phyloP scores from a whole-genome alignment of 345 rosid genomes.

The Zanthoxylum bungeanum region DNA sequence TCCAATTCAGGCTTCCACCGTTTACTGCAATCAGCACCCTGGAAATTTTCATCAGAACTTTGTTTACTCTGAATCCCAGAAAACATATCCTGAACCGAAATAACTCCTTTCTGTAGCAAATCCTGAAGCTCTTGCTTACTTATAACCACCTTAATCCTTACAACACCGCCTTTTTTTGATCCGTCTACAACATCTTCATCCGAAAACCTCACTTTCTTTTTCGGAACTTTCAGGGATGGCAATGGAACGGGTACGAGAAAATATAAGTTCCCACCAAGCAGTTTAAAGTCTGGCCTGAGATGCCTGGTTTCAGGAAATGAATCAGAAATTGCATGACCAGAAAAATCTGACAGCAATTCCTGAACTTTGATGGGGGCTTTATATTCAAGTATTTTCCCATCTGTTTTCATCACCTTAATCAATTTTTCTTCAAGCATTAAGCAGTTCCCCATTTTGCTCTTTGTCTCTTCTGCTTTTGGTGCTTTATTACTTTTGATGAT shows the following conservation, averaged over 20 bases:
- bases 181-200: slow-evolving; percentile 38
- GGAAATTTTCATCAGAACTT: slow-evolving; percentile 6
- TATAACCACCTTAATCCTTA: slow-evolving; percentile 78
- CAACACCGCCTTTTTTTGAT: slow-evolving; percentile 20
- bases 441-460: slow-evolving; percentile 99
- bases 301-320: slow-evolving; percentile 34
- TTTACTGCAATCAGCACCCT: slow-evolving; percentile 17
- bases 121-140: slow-evolving; percentile 67
- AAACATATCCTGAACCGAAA: slow-evolving; percentile 45
- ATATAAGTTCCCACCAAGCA: slow-evolving; percentile 50
- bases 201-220: slow-evolving; percentile 67
- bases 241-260: slow-evolving; percentile 51
- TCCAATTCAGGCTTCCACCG: slow-evolving; percentile 59
- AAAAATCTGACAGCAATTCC: slow-evolving; percentile 61
- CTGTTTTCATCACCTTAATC: slow-evolving; percentile 53
- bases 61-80: slow-evolving; percentile 46
- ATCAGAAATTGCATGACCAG: slow-evolving; percentile 56
- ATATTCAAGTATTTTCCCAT: slow-evolving; percentile 74
- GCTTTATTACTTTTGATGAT: not conserved
- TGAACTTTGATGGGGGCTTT: slow-evolving; percentile 51
- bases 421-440: slow-evolving; percentile 52
- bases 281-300: slow-evolving; percentile 54
- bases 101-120: slow-evolving; percentile 49
- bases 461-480: slow-evolving; percentile 18
- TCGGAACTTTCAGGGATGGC: slow-evolving; percentile 26